These are phyloP conservation scores for Agaricus bisporus DNA, from an alignment of 768 basidiomycete genomes.

Conservation along the genomic window DNA sequence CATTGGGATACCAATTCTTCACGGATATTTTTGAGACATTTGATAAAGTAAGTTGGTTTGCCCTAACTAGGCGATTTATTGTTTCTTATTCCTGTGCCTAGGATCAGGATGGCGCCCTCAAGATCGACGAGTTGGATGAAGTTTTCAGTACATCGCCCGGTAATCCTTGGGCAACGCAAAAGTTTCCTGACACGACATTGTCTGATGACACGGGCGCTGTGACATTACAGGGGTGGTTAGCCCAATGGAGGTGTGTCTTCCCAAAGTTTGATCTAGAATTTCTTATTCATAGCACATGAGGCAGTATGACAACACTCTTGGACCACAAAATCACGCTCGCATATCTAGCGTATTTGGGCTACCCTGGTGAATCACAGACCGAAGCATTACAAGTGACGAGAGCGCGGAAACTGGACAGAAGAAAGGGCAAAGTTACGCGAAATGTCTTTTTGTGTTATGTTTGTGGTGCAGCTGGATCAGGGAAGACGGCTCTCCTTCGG, in stretches of 20 bases:
- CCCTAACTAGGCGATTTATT: too few species aligned
- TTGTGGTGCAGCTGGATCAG: slow-evolving; percentile 92
- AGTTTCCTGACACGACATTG: slow-evolving; percentile 86
- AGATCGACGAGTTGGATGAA: slow-evolving; percentile 73
- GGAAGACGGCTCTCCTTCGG: slow-evolving; percentile 84
- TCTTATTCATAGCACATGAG: neutral
- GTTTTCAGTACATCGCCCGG: slow-evolving; percentile 94
- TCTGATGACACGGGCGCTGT: slow-evolving; percentile 85
- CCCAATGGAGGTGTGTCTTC: slow-evolving; percentile 85
- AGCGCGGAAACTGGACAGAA: slow-evolving; percentile 77
- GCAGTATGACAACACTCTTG: slow-evolving; percentile 94
- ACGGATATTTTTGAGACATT: slow-evolving; percentile 95
- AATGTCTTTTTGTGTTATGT: slow-evolving; percentile 94
- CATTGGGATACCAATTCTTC: slow-evolving; percentile 93
- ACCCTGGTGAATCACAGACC: slow-evolving; percentile 74
- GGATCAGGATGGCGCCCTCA: slow-evolving; percentile 95
- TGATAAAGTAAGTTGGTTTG: slow-evolving; percentile 60
- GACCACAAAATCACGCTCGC: slow-evolving; percentile 88
- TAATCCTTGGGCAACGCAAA: slow-evolving; percentile 92
- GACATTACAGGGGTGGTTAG: slow-evolving; percentile 96
- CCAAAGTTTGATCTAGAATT: neutral
- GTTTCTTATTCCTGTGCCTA: slow-evolving; percentile 21
- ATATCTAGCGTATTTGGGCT: slow-evolving; percentile 94
- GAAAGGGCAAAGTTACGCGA: slow-evolving; percentile 81
- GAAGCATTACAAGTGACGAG: slow-evolving; percentile 81